A percentile compares a stretch with the other conserved stretches of the same genome.
Evolutionary conservation across 2,329 filamentous ascomycete species (phyloP).

Genomic region (Trichophyton benhamiae): DNA sequence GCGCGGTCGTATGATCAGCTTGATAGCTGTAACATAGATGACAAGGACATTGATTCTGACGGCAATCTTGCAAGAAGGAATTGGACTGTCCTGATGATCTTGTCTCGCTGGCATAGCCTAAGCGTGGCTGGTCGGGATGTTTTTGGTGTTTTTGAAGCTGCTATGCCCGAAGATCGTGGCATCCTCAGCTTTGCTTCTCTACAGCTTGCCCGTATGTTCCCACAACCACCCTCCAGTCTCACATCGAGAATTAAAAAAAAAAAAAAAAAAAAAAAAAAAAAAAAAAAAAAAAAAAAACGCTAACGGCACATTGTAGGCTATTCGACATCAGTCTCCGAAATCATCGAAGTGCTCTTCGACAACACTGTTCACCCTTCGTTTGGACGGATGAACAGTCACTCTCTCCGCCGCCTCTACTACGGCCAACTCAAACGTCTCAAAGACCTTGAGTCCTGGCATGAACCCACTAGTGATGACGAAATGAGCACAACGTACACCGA

Average conservation of each 20-base stretch:
- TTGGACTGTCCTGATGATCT: constrained; percentile 30
- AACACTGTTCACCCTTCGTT: constrained; percentile 24
- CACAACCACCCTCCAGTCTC: not conserved
- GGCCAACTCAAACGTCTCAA: constrained; percentile 29
- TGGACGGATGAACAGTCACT: constrained; percentile 25
- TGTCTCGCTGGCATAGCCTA: constrained; percentile 32
- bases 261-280: too few relatives aligned
- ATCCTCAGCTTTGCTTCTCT: constrained; percentile 26
- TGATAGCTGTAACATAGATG: constrained; percentile 22
- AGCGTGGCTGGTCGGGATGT: constrained; percentile 31
- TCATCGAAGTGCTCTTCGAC: constrained; percentile 23
- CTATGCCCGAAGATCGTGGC: constrained; percentile 28
- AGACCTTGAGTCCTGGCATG: constrained; percentile 25
- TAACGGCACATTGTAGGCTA: constrained; percentile 16
- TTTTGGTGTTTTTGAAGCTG: constrained; percentile 27
- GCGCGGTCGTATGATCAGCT: constrained; percentile 29
- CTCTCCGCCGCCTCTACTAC: constrained; percentile 26
- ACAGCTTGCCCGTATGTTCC: constrained; percentile 29
- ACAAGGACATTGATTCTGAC: constrained; percentile 29
- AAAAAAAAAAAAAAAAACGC: too few relatives aligned
- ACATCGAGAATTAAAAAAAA: not conserved
- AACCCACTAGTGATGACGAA: constrained; percentile 18
- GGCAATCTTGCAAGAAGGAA: constrained; percentile 29
- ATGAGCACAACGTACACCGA: constrained; percentile 22
- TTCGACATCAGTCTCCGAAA: constrained; percentile 27